Evolutionary conservation across 805 yeast genomes (phyloP).

Genomic region (Lipomyces mesembrius): DNA sequence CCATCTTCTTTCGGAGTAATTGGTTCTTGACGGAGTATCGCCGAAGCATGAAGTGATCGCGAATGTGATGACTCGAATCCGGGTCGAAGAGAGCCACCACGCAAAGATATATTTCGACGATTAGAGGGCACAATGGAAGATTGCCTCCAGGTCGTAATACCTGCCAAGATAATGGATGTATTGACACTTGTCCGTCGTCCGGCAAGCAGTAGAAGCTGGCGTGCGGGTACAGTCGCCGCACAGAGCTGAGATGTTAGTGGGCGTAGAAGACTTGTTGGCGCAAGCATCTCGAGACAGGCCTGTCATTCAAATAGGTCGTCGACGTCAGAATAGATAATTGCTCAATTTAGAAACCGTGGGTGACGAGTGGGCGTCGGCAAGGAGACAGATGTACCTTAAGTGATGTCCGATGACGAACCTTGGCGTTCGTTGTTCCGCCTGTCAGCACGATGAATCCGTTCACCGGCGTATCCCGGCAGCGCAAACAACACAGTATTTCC

Average conservation of each 20-base stretch:
- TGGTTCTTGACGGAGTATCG: neutral
- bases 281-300: neutral
- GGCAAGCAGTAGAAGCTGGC: neutral
- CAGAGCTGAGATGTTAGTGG: neutral
- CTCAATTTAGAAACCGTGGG: no score
- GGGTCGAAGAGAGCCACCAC: neutral
- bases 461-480: neutral
- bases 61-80: neutral
- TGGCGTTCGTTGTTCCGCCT: neutral
- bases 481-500: neutral
- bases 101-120: neutral
- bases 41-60: neutral
- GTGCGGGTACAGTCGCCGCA: neutral
- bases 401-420: neutral
- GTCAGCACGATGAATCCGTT: neutral
- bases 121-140: neutral
- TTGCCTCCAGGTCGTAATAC: neutral
- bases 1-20: slow-evolving; percentile 1
- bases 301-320: neutral
- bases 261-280: neutral
- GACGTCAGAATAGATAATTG: neutral
- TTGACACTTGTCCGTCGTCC: neutral
- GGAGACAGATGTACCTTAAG: no score
- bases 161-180: neutral
- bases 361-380: no score